Base-by-base conservation (phyloP, 768 basidiomycete genomes). In the Trametes cingulata region DNA sequence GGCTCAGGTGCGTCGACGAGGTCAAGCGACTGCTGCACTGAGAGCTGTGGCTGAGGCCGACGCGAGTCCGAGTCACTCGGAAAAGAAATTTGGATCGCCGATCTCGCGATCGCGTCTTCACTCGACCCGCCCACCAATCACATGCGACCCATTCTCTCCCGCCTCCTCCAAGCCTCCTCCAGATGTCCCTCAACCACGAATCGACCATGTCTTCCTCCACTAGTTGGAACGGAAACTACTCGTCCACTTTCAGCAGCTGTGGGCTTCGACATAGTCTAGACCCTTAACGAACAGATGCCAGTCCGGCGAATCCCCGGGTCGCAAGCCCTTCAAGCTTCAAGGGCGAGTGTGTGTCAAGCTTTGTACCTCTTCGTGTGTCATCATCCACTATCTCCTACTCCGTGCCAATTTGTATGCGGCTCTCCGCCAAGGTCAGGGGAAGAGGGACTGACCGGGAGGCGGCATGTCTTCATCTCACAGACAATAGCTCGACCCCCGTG, bases 1-100 rank as follows among this genome's bases (percentile, higher is more conserved):
- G 19, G 39, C 17, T 41, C 43, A 9, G 22, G 7, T 40, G 33
- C 6, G 45, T 35, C 51, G 41, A 10, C 22, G 25, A 45, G 42
- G 19, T 4, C 37, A n/a, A 36, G 41, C 42, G n/a, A 22, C n/a
- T 22, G 14, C 20, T n/a, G 33, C 35, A 52, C 14, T 17, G 13
- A 25, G 39, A 12, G 42, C 29, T n/a, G 40, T 36, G 27, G 40
- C 46, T 27, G 47, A 27, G 24, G 41, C 57, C 29, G 58, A 39
- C 43, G 45, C n/a, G 27, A 56, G 55, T 61, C 50, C 60, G 55
- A 61, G 55, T 61, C 55, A 61, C 29, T 41, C 50, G 54, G 50
- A 61, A 51, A 43, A 47, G 22, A 43, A 45, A 36, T 50, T 55
- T 24, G 39, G 27, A 2, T 10, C 12, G 19, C 22, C 14, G 19